A percentile compares a stretch with the other conserved stretches of the same genome.
phyloP scores from a whole-genome alignment of 2,329 filamentous ascomycete genomes.

The Penicillium sp. region DNA sequence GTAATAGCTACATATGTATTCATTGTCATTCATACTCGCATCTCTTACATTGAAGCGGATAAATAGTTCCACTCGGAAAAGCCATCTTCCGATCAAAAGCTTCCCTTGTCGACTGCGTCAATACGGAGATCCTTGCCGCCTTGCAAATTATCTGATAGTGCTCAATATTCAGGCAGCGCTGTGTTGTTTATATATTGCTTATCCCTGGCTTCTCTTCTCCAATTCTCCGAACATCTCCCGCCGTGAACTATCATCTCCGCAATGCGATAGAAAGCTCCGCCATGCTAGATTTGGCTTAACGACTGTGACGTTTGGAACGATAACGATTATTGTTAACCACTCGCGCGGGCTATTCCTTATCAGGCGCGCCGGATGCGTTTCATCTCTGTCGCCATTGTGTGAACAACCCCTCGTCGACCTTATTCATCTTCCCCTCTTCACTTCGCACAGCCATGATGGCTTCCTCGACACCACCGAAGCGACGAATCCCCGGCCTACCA shows the following conservation, averaged over 20 bases:
- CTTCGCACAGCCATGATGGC: slow-evolving; percentile 21
- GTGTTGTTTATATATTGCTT: not conserved
- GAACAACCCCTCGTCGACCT: not conserved
- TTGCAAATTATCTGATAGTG: not conserved
- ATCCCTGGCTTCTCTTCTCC: not conserved
- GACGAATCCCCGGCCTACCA: slow-evolving; percentile 39
- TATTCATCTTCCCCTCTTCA: not conserved
- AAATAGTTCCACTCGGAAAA: not conserved
- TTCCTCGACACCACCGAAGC: slow-evolving; percentile 25
- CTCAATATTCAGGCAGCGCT: not conserved
- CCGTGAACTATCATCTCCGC: not conserved
- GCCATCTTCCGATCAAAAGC: slow-evolving; percentile 1
- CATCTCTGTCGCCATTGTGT: not conserved
- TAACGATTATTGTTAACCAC: slow-evolving; percentile 2
- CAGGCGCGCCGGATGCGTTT: slow-evolving; percentile 25
- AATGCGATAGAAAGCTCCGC: slow-evolving; percentile 10
- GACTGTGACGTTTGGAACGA: slow-evolving; percentile 5
- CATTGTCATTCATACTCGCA: not conserved
- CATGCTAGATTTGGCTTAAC: slow-evolving; percentile 3
- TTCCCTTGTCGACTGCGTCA: slow-evolving; percentile 1
- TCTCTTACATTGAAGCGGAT: not conserved
- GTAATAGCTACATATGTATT: not conserved
- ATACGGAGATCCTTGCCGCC: not conserved
- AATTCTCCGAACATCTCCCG: not conserved
- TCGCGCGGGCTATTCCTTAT: not conserved